Base-by-base conservation (phyloP, 2,329 filamentous ascomycete species). In the Anthostomella pinea region DNA sequence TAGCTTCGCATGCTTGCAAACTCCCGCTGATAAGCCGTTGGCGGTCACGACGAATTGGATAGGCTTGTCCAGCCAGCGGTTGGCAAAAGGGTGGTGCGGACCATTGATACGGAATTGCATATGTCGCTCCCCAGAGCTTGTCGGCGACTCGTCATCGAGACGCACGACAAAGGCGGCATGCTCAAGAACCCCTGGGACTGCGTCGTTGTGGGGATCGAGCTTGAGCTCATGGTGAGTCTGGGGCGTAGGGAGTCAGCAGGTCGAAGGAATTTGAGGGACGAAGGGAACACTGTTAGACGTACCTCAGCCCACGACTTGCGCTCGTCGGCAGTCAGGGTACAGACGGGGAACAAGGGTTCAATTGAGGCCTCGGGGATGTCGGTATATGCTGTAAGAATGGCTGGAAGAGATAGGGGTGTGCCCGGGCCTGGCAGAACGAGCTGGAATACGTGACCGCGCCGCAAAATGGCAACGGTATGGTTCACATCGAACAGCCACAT, bases 41-140 rank as follows among this genome's bases (percentile, higher is more conserved):
- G 39, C 37, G 4, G 45, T 38, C 9, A 50, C 38, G 22, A 26
- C 24, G 13, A 50, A 35, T 16, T 48, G 38, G 6, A 43, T 17
- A 1, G 42, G 14, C 35, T 50, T 48, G 25, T 50, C 47, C 3
- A 48, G 33, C 47, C 45, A 50, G 9, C 45, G 32, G 29, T 47
- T 47, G 9, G 32, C 26, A 8, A 45, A 42, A 8, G 41, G 38
- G 2, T 29, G 35, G 2, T 26, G 8, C 1, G 21, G 19, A 8
- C 41, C 41, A 15, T 45, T 42, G 2, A 42, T 15, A 3, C 43
- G 36, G 26, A 45, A 47, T 14, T 47, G 41, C 7, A 31, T 39
- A 11, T 38, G 26, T 6, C 41, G 38, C 16, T 39, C 38, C 3
- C 38, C 33, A 5, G 45, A 8, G 5, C 13, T 38, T 3, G 5